A percentile compares a stretch with the other conserved stretches of the same genome.
Conservation (phyloP, 208 protist species). For the Trypanosomatidae sp. region DNA sequence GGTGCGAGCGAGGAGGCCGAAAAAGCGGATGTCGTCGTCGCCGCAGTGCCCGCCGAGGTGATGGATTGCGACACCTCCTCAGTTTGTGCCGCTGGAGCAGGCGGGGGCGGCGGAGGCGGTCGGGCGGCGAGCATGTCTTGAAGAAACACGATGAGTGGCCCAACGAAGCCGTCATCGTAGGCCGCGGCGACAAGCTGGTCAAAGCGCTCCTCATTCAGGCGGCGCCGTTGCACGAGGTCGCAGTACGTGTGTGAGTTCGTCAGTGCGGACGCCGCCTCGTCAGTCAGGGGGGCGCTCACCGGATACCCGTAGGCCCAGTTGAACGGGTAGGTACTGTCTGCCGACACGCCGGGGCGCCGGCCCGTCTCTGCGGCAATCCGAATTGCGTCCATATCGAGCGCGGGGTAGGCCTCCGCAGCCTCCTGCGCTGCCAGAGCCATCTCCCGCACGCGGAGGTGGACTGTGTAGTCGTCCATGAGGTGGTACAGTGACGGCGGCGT, state of each 20-base stretch:
- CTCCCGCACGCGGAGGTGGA: constrained; percentile 41
- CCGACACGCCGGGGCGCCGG: constrained; percentile 14
- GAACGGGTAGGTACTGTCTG: constrained; percentile 28
- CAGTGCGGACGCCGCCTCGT: constrained; percentile 12
- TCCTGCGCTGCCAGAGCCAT: constrained; percentile 28
- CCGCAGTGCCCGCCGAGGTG: background rate
- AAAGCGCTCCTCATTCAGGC: constrained; percentile 30
- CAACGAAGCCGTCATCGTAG: constrained; percentile 57
- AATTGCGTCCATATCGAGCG: constrained; percentile 18
- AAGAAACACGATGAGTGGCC: constrained; percentile 46
- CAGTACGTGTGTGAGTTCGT: background rate
- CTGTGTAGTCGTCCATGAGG: constrained; percentile 41
- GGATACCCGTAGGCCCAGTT: constrained; percentile 34
- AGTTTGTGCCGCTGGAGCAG: background rate
- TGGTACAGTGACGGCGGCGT: constrained; percentile 35
- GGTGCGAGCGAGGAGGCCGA: background rate
- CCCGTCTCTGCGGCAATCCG: constrained; percentile 28
- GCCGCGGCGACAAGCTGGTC: constrained; percentile 43
- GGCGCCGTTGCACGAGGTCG: constrained; percentile 28
- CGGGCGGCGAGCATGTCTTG: constrained; percentile 22
- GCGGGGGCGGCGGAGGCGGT: constrained; percentile 11
- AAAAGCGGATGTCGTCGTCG: background rate
- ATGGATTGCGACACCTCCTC: background rate
- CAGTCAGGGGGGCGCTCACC: constrained; percentile 18
- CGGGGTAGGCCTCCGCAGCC: constrained; percentile 22